Conservation (phyloP, 441 rosid genomes). For the Bocquillonia castaneifolia region DNA sequence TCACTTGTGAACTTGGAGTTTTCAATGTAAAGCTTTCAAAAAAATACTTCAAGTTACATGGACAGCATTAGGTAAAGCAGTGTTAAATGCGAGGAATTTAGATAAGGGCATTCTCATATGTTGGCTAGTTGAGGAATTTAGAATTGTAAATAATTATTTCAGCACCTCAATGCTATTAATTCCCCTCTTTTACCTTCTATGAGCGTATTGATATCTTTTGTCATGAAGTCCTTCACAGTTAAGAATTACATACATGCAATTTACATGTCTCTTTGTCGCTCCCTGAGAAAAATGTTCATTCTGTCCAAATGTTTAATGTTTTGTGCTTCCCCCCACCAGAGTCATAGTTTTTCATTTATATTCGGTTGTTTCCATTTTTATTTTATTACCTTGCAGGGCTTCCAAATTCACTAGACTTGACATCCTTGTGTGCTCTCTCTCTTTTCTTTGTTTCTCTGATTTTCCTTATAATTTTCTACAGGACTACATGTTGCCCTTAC, state of each 20-base stretch:
- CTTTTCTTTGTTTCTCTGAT: no score
- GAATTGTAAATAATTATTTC: neutral
- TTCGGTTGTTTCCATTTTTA: no score
- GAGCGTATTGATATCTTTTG: neutral
- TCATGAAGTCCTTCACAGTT: neutral
- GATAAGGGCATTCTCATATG: neutral
- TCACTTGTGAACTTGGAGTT: neutral
- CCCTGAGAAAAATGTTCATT: neutral
- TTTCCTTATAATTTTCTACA: constrained; percentile 22
- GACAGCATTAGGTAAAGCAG: neutral
- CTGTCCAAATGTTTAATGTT: neutral
- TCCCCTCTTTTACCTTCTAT: neutral
- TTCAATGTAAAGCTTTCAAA: neutral
- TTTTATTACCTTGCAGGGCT: no score
- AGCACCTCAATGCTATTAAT: neutral
- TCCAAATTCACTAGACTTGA: neutral
- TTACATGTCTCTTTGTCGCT: neutral
- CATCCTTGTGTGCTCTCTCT: no score
- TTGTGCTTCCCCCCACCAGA: neutral
- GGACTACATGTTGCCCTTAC: constrained; percentile 78
- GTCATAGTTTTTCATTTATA: neutral
- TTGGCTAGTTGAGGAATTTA: neutral
- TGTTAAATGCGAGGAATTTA: neutral
- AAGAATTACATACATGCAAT: no score
- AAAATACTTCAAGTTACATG: neutral